Base-by-base conservation (phyloP, 1,284 basidiomycete species). In the Marasmius oreades region DNA sequence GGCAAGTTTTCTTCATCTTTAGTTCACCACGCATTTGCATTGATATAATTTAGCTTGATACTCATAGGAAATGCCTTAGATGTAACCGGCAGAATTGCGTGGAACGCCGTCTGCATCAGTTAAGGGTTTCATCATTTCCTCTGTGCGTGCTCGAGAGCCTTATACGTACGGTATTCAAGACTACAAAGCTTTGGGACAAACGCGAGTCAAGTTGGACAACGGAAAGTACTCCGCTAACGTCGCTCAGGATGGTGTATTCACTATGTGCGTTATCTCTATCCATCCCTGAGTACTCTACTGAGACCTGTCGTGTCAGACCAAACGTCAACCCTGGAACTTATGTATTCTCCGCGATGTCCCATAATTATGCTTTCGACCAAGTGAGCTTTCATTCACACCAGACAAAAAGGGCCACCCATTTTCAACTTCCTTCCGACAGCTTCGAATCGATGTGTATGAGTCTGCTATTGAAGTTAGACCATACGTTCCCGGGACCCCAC, bases 71-170 rank as follows among this genome's bases (percentile, higher is more conserved):
- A 72, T 57, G 77, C 80, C 7, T 59, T 81, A n/a, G 82, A 87
- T 62, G 63, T 89, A 51, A 62, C 69, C 2, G 88, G 88, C 61
- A 76, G 73, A 55, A 69, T 90, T 24, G 72, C 77, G 47, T 89
- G 85, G 84, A 90, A 86, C 67, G 78, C 80, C 22, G 61, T 82
- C 16, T 90, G 88, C 70, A 70, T 77, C 46, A 73, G 88, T 89
- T 57, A 62, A 78, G 62, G 26, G 11, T 20, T 33, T 16, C 47
- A 28, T 18, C 34, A 46, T 59, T 50, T 33, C 23, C 33, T 45
- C 14, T 20, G 7, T 20, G 16, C 26, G 26, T 33, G 2, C 14
- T n/a, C 12, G 12, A 8, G 1, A 23, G 18, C 33, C 24, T 31
- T 16, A 50, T 20, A 26, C 14, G n/a, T 20, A 26, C 14, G n/a